Percentiles rank a stretch among this genome's conserved stretches.
phyloP scores from a whole-genome alignment of 305 asterid genomes.

The Striga hermonthica region DNA sequence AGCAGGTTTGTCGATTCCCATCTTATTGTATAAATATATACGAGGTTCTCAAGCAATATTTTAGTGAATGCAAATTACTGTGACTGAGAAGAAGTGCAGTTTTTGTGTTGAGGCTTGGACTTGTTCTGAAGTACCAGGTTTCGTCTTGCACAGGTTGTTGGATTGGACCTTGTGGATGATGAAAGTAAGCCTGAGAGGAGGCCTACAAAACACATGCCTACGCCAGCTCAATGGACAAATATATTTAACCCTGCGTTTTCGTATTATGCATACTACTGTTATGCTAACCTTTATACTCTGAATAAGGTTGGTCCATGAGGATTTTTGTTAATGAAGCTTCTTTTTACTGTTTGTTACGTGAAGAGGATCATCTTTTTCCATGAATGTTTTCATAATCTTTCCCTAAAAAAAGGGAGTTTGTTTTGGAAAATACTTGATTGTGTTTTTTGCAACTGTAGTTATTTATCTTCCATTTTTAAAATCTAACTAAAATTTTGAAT shows the following conservation, averaged over 20 bases:
- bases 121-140: conserved; percentile 17
- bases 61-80: background rate
- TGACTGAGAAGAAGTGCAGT: background rate
- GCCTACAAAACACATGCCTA: conserved; percentile 99
- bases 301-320: conserved; percentile 57
- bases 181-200: conserved; percentile 99
- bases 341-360: background rate
- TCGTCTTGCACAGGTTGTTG: conserved; percentile 70
- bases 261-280: conserved; percentile 89
- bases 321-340: conserved; percentile 4
- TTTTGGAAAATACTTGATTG: conserved; percentile 4
- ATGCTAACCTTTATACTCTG: conserved; percentile 90
- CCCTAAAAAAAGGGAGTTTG: background rate
- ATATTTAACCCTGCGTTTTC: conserved; percentile 92
- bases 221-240: conserved; percentile 92
- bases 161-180: conserved; percentile 98
- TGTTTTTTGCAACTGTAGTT: conserved; percentile 1
- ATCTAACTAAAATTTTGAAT: conserved; percentile 18
- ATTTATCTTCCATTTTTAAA: background rate
- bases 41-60: conserved; percentile 4
- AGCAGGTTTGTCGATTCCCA: conserved; percentile 57
- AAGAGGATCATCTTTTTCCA: background rate
- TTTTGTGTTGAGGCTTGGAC: conserved; percentile 2
- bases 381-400: background rate
- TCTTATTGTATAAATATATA: conserved; percentile 12